These are phyloP conservation scores for Chrysophaeum taylorii DNA, from an alignment of 352 stramenopile species.

Conservation along the genomic window DNA sequence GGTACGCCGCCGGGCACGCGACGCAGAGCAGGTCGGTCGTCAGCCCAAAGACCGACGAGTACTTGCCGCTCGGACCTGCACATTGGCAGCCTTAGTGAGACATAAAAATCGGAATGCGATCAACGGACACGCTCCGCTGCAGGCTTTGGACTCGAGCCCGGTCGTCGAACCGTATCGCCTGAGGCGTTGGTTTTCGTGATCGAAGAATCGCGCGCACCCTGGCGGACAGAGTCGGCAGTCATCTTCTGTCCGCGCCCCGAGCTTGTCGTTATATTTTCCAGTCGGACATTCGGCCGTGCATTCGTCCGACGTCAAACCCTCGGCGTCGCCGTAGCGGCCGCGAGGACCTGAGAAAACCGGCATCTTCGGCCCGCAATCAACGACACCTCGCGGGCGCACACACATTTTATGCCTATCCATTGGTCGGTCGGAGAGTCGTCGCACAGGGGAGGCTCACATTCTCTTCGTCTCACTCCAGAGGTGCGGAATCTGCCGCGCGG, in stretches of 20 bases:
- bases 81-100: too few species aligned
- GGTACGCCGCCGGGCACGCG: not conserved
- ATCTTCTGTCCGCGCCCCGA: not conserved
- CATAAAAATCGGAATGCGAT: too few species aligned
- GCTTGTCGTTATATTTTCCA: not conserved
- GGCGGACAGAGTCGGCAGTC: conserved; percentile 10
- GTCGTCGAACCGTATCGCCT: too few species aligned
- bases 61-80: too few species aligned
- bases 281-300: not conserved
- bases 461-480: not conserved
- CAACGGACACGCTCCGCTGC: too few species aligned
- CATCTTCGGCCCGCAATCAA: not conserved
- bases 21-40: not conserved
- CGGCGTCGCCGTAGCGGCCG: not conserved
- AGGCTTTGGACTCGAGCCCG: too few species aligned
- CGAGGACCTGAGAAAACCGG: not conserved
- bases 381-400: not conserved
- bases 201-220: too few species aligned
- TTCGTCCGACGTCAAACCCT: not conserved
- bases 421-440: too few species aligned
- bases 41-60: not conserved
- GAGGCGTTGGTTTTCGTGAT: too few species aligned
- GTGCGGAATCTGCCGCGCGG: not conserved
- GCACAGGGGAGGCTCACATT: too few species aligned
- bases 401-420: not conserved